Evolutionary conservation across 2,329 filamentous ascomycete genomes (phyloP), one percentile per base, ranked within the genome.

Genomic region (Sordariomycetes sp.): DNA sequence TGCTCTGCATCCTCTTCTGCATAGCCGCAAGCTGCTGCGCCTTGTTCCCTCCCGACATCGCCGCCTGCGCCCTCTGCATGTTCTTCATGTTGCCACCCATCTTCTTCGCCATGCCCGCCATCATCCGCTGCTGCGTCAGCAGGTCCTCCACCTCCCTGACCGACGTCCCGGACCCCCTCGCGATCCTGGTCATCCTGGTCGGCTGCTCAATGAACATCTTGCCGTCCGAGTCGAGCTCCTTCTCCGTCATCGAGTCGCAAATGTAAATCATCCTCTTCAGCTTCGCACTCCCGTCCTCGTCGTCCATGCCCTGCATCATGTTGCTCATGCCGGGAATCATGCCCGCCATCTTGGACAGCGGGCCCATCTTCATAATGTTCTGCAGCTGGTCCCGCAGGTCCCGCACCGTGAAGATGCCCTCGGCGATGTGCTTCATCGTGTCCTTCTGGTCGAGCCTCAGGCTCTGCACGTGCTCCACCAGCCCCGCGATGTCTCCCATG

Each of bases 281-380:
- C 72, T 97, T 96, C 65, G 86, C 76, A 57, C 85, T 84, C n/a
- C 92, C 92, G 67, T 97, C 94, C 66, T 97, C 92, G 67, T 99
- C 95, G 67, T 97, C 91, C 81, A 97, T 94, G 45, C 90, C 90
- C 56, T 89, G 86, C 82, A 96, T 97, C 79, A 97, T 86, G 66
- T 87, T 88, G 63, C 87, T 87, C 70, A 99, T 86, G 32, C 94
- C 94, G 0, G 94, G 94, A 62, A 99, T 97, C 94, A 99, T 99
- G 65, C 91, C 90, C 0, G 92, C 95, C 82, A 99, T 95, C 70
- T 99, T 97, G 20, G 89, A 95, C 1, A 99, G 74, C 0, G 94
- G 94, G 0, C 94, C 94, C 94, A 99, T 97, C 75, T 99, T 99
- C 90, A 97, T 96, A 67, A 99, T 96, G 66, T 97, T 97, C 59